Base-by-base conservation (phyloP, 805 yeast genomes). In the Zygosaccharomyces bisporus region DNA sequence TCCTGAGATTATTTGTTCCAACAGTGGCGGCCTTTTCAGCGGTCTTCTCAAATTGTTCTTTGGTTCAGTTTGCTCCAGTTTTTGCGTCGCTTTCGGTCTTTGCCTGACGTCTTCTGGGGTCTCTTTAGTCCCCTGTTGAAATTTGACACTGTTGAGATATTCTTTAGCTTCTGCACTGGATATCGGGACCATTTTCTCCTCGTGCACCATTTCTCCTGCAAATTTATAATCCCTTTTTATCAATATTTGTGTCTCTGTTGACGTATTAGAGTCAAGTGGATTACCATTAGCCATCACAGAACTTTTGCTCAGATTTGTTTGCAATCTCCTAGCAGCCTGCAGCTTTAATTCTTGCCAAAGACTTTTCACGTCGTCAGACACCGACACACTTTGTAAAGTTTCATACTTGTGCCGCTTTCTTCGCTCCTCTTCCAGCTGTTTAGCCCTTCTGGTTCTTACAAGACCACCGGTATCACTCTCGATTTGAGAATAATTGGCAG, bases 111-210 rank as follows among this genome's bases (percentile, higher is more conserved):
- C 44, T 24, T 44, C 45, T n/a, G 3, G 33, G 9, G 53, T 55
- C 24, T 55, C 45, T n/a, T 4, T 30, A 7, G 53, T 56, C 24
- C 54, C 57, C n/a, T 53, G 52, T 39, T 64, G 52, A 33, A 71
- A 68, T 20, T 70, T 72, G 1, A 79, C 67, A 1, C 83, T 79
- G 48, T 76, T 77, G 34, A 86, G 62, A 56, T 83, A 88, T 14
- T 90, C 96, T 52, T 79, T 79, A 0, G 95, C 98, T 61, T 88
- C 96, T 10, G 93, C 93, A 6, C 95, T 84, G 36, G 78, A 73
- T 6, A 75, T 76, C 37, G 79, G 83, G 1, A 93, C 97, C 64
- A 74, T 71, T 63, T 86, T 88, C 47, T 82, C 81, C 57, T 90
- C 96, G 0, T 83, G 77, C 1, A 84, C 73, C 2, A 80, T 71